A percentile compares a stretch with the other conserved stretches of the same genome.
phyloP scores from a whole-genome alignment of 2,329 filamentous ascomycete genomes.

The Beauveria sp. region DNA sequence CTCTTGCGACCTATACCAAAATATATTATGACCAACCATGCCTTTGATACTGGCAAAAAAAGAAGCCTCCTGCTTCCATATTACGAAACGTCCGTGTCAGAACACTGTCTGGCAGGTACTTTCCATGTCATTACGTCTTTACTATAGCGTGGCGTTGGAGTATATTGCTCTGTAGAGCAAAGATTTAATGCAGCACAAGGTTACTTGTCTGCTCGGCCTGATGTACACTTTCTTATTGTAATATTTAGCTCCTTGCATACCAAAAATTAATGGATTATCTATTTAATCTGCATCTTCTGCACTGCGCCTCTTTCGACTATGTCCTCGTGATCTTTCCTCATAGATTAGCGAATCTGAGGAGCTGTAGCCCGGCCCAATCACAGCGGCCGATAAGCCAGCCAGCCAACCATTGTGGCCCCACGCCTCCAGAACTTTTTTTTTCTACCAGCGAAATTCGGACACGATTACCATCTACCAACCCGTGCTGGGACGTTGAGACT shows the following conservation, averaged over 20 bases:
- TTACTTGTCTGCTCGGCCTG: too few species aligned
- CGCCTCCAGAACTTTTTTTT: slow-evolving; percentile 13
- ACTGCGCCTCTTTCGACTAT: too few species aligned
- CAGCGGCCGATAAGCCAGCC: not conserved
- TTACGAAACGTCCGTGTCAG: not conserved
- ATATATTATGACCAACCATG: not conserved
- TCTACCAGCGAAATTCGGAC: not conserved
- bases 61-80: not conserved
- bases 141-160: too few species aligned
- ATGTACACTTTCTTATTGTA: too few species aligned
- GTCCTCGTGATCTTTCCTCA: too few species aligned
- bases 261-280: too few species aligned
- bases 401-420: slow-evolving; percentile 2
- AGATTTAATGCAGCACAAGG: too few species aligned
- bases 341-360: too few species aligned
- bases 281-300: too few species aligned
- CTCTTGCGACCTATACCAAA: not conserved
- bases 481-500: not conserved
- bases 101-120: not conserved
- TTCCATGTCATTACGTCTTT: not conserved
- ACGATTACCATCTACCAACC: not conserved
- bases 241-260: too few species aligned
- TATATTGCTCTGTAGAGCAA: too few species aligned
- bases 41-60: not conserved
- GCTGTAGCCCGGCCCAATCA: not conserved